These are phyloP conservation scores for Saprolegnia diclina DNA, from an alignment of 352 stramenopile genomes.

Conservation along the genomic window DNA sequence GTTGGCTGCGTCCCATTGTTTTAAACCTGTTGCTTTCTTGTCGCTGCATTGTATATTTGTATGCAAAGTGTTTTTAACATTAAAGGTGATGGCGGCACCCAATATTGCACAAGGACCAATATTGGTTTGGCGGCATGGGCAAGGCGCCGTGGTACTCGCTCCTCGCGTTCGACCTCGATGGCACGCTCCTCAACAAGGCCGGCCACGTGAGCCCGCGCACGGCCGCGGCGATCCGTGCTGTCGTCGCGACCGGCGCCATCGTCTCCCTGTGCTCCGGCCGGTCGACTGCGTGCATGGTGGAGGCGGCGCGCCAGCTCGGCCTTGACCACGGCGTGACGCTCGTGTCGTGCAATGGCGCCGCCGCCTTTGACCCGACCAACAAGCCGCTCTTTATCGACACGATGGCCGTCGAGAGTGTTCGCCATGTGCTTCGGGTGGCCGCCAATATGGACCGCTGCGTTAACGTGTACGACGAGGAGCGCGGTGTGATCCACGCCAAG, in stretches of 20 bases:
- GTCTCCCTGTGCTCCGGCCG: constrained; percentile 23
- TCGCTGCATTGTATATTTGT: no score
- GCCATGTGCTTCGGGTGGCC: constrained; percentile 2
- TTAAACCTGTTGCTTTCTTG: no score
- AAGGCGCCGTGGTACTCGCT: constrained; percentile 10
- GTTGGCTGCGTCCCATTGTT: no score
- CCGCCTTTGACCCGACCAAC: constrained; percentile 7
- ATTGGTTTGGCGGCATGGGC: no score
- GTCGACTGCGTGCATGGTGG: constrained; percentile 24
- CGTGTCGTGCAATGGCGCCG: constrained; percentile 23
- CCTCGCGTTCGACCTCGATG: constrained; percentile 24
- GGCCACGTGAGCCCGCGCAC: constrained; percentile 11
- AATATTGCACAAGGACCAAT: no score
- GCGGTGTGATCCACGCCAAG: constrained; percentile 17
- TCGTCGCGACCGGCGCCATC: constrained; percentile 15
- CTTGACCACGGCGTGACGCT: not conserved
- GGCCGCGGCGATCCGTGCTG: constrained; percentile 4
- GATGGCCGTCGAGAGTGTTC: constrained; percentile 12
- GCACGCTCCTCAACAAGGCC: constrained; percentile 18
- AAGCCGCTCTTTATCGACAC: constrained; percentile 22
- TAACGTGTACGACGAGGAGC: constrained; percentile 23
- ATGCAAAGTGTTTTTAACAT: no score
- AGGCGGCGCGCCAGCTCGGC: constrained; percentile 5
- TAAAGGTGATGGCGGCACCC: no score
- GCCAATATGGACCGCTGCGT: constrained; percentile 22